Evolutionary conservation across 495 filamentous ascomycete genomes (phyloP), one percentile per base, ranked within the genome.

Genomic region (Penicillium dipodomyicola): DNA sequence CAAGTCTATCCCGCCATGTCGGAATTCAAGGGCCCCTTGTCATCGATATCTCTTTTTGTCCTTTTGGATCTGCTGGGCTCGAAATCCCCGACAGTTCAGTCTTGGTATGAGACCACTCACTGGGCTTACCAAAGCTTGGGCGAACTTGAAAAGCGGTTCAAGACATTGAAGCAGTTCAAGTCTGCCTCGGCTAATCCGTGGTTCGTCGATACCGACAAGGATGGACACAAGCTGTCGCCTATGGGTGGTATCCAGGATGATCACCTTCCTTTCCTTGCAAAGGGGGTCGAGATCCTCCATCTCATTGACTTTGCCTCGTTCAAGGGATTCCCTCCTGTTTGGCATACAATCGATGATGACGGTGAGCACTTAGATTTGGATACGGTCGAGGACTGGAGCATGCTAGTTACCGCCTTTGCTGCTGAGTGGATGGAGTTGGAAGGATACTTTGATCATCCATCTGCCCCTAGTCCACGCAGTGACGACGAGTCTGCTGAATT

Each of bases 361-460:
- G 94, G 82, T 1, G 86, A 85, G 54, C 90, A 97, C 76, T 67
- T 98, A 46, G 91, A 98, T 72, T 71, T 87, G 62, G 78, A 84
- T 12, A 96, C 90, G 0, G 85, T 92, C 32, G 82, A 90, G 66
- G 94, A 98, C 67, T 98, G 94, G 94, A 82, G 87, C 46, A 81
- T 80, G 60, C 82, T 98, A 17, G 69, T 90, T 29, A 87, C 88
- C 6, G 91, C 85, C 4, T 98, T 97, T 80, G 82, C 87, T 41
- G 89, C 86, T 0, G 94, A 96, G 71, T 97, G 91, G 91, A 84
- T 98, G 85, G 94, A 95, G 54, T 65, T 96, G 59, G 91, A 94
- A 56, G 87, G 85, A 3, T 85, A 60, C 23, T 61, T 67, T 33
- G 57, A 56, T 8, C 44, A 61, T 14, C 4, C 35, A 11, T 47